A percentile compares a stretch with the other conserved stretches of the same genome.
phyloP scores from a whole-genome alignment of 345 rosid genomes.

The Rhodomyrtus tomentosa region DNA sequence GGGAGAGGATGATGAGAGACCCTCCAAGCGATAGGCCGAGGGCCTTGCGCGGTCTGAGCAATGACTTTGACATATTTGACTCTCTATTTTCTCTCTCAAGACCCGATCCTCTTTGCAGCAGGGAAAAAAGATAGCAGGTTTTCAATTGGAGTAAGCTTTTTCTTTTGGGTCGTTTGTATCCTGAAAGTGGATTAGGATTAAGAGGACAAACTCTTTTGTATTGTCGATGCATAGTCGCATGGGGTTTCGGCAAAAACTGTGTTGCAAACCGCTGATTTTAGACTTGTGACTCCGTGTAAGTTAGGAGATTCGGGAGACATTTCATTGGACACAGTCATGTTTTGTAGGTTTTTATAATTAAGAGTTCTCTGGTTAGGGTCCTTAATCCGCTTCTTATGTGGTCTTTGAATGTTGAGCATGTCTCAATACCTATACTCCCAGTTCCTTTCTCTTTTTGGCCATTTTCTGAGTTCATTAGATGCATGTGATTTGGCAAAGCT shows the following conservation, averaged over 20 bases:
- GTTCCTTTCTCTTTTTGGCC: neutral
- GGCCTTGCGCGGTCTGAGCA: neutral
- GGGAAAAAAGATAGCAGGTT: constrained; percentile 4
- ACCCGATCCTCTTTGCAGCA: constrained; percentile 8
- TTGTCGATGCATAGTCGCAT: constrained; percentile 10
- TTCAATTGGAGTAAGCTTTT: constrained; percentile 7
- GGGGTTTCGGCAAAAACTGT: constrained; percentile 1
- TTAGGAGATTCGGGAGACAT: neutral
- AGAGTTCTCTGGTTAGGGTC: neutral
- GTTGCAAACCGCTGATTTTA: neutral
- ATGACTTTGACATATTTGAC: neutral
- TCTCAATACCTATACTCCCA: neutral
- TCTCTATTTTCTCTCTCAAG: constrained; percentile 22
- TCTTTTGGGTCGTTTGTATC: constrained; percentile 9
- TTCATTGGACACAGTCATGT: neutral
- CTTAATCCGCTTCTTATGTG: neutral
- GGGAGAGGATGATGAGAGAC: constrained; percentile 75
- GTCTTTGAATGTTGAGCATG: neutral
- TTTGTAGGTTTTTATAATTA: neutral
- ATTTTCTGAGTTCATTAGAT: neutral
- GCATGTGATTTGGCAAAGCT: neutral
- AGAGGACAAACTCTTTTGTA: constrained; percentile 1
- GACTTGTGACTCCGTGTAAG: neutral
- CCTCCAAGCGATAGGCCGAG: constrained; percentile 68
- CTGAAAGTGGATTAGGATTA: constrained; percentile 8